Evolutionary conservation across 495 filamentous ascomycete genomes (phyloP), one percentile per base, ranked within the genome.

Genomic region (Lentithecium fluviatile): DNA sequence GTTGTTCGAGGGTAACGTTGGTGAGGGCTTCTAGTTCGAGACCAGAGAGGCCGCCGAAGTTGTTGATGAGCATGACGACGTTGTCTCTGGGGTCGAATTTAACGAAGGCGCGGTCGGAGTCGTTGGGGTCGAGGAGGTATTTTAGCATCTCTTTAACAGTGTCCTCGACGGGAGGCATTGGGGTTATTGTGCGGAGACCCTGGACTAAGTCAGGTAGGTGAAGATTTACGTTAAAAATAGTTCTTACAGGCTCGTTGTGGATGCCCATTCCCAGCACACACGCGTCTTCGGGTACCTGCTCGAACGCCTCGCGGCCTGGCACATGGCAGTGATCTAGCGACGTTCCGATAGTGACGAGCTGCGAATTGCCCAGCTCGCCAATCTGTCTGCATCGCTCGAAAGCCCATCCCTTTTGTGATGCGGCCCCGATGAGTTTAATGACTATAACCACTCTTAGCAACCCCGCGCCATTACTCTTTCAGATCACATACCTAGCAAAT

Each of bases 301-400:
- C 79, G 60, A 83, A 80, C 36, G 84, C 81, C 25, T 79, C 71
- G 56, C 82, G 73, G 0, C 82, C 83, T 0, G 82, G 83, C 12
- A 86, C 83, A 62, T 86, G 82, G 71, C 83, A 86, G 64, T 85
- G 82, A 69, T 86, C 82, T 17, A 86, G 69, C 0, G 80, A 82
- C 21, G 81, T 78, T 15, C 81, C 82, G 50, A 86, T 83, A 20
- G 81, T 83, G 51, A 83, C 82, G 29, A 83, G 74, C 58, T 84
- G 78, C 19, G 70, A 69, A 36, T 80, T 81, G 45, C 83, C 74
- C 29, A 78, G 75, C 4, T 76, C 73, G 20, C 82, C 83, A 21
- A 86, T 75, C 57, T 82, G 74, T 50, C 79, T 77, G n/a, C 81
- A 78, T 65, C 77, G 72, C 25, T 84, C 82, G 42, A 84, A 78